Evolutionary conservation across 192 early-diverging fungal species (phyloP), one percentile per base, ranked within the genome.

Genomic region (Podila epicladia): DNA sequence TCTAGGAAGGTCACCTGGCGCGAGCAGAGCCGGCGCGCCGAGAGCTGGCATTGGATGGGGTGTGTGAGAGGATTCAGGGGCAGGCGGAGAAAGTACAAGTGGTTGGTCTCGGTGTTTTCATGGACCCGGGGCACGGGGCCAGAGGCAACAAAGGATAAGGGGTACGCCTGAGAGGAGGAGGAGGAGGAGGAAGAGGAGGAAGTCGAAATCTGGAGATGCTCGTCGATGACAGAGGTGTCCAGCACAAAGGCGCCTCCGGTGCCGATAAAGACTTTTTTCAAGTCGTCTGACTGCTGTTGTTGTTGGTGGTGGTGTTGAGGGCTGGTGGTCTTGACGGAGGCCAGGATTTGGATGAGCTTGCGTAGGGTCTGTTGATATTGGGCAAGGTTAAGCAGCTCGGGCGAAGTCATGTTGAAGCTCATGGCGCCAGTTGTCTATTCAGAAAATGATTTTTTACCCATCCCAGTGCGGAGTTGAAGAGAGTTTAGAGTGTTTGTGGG

Each of bases 351-450:
- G 49, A 78, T 78, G 29, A 78, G 64, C 1, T 15, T n/a, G 33
- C 64, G 57, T 11, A 78, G 75, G 7, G 69, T 71, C 22, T 57
- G 62, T 37, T 78, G 75, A 48, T 78, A 78, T 0, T 64, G 26
- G 9, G 59, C 65, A 29, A 78, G 37, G 64, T 71, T 32, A 11
- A 78, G 64, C 7, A 71, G 64, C 20, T 66, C 64, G 24, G 75
- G 69, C 48, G 75, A 78, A 26, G 69, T 67, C 48, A 78, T 17
- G 20, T 26, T 62, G 53, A 78, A 78, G 59, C 53, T 71, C 75
- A 78, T 78, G 17, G 58, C 58, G 6, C 75, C 69, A 29, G 65
- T 35, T 22, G 75, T 71, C 75, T 78, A 67, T 20, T 35, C 13
- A 17, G 33, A 33, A 19, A 32, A 19, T 55, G 24, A 20, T 33